These are phyloP conservation scores for Amauroascus verrucosus DNA, from an alignment of 2,329 filamentous ascomycete genomes.

Conservation along the genomic window DNA sequence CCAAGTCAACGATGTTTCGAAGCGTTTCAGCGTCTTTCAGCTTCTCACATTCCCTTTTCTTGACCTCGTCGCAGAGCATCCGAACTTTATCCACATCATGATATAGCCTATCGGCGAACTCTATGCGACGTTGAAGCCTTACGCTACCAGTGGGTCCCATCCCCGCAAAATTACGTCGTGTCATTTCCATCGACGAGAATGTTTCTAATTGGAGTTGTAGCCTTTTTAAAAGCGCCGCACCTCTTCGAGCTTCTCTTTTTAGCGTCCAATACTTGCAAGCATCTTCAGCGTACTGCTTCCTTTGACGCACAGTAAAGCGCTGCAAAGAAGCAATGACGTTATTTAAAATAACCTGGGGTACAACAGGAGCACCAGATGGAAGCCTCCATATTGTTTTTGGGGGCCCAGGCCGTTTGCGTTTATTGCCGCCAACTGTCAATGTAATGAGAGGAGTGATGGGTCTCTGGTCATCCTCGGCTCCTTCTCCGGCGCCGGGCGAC, in stretches of 20 bases:
- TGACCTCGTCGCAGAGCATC: constrained; percentile 57
- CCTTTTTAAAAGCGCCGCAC: constrained; percentile 82
- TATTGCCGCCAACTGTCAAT: constrained; percentile 46
- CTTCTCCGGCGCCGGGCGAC: constrained; percentile 45
- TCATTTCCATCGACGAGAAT: constrained; percentile 96
- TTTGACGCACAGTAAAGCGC: constrained; percentile 72
- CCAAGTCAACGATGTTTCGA: constrained; percentile 68
- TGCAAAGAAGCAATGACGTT: constrained; percentile 73
- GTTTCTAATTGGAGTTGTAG: constrained; percentile 91
- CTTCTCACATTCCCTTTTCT: constrained; percentile 66
- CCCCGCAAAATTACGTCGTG: constrained; percentile 83
- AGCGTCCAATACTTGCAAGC: constrained; percentile 96
- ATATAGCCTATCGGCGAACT: constrained; percentile 61
- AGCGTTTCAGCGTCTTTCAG: constrained; percentile 66
- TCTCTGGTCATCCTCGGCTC: constrained; percentile 36
- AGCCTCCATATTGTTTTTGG: constrained; percentile 75
- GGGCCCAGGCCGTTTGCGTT: constrained; percentile 45
- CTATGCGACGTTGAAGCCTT: constrained; percentile 68
- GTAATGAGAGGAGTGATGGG: constrained; percentile 41
- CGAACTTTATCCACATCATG: constrained; percentile 67
- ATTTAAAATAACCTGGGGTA: constrained; percentile 78
- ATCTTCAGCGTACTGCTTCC: constrained; percentile 86
- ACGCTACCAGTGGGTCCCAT: constrained; percentile 80
- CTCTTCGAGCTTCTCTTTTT: constrained; percentile 84
- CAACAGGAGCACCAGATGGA: constrained; percentile 87